These are phyloP conservation scores for Fomitopsis betulina DNA, from an alignment of 1,284 basidiomycete genomes.

Conservation along the genomic window DNA sequence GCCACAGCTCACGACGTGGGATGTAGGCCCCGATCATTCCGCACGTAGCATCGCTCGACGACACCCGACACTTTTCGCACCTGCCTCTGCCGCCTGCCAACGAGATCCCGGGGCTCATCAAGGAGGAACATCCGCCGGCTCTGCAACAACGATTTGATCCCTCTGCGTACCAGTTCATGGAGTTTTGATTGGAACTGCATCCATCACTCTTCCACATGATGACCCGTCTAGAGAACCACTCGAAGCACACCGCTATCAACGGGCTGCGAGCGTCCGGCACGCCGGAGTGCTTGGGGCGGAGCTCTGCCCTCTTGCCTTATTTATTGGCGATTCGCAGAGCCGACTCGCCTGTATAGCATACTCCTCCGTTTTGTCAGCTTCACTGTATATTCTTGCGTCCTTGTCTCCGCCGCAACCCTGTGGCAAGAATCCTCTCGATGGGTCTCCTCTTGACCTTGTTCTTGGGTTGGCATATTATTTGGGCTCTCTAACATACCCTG, in stretches of 20 bases:
- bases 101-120: slow-evolving; percentile 72
- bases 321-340: not conserved
- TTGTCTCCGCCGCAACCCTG: not conserved
- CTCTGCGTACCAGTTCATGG: slow-evolving; percentile 62
- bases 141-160: slow-evolving; percentile 62
- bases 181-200: slow-evolving; percentile 47
- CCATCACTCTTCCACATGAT: not conserved
- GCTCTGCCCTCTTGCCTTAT: not conserved
- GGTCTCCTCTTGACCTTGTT: not conserved
- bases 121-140: slow-evolving; percentile 51
- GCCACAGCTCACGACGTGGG: slow-evolving; percentile 5
- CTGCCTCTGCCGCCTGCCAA: slow-evolving; percentile 69
- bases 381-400: slow-evolving; percentile 1
- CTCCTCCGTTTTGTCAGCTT: not conserved
- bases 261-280: not conserved
- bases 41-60: slow-evolving; percentile 69
- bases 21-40: slow-evolving; percentile 77
- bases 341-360: not conserved
- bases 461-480: not conserved
- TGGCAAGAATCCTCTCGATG: not conserved
- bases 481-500: slow-evolving; percentile 4
- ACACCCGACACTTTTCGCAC: slow-evolving; percentile 77
- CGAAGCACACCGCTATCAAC: slow-evolving; percentile 8
- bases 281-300: slow-evolving; percentile 1
- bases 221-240: slow-evolving; percentile 9